A percentile compares a stretch with the other conserved stretches of the same genome.
Evolutionary conservation across 768 basidiomycete species (phyloP).

Genomic region (Melanogaster broomeanus): DNA sequence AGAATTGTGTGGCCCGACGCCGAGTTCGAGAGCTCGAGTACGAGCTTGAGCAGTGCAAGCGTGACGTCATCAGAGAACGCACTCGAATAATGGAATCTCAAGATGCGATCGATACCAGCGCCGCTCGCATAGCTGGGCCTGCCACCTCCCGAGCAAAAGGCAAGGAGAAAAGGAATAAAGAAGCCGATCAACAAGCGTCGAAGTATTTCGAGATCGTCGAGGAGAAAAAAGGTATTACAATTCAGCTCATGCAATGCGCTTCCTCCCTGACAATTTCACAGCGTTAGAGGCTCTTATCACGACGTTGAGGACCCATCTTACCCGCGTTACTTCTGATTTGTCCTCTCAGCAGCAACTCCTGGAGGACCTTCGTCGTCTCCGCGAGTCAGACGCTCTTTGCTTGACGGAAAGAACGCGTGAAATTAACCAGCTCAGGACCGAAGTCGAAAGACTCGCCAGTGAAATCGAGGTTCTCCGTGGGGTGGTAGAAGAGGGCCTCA

Average conservation of each 20-base stretch:
- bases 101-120: conserved; percentile 31
- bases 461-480: conserved; percentile 88
- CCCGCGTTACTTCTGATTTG: conserved; percentile 77
- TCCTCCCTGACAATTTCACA: conserved; percentile 33
- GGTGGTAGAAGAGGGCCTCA: conserved; percentile 85
- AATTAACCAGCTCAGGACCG: conserved; percentile 64
- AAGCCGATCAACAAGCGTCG: conserved; percentile 39
- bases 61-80: conserved; percentile 73
- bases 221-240: conserved; percentile 82
- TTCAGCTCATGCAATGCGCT: neutral
- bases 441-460: conserved; percentile 79
- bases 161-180: conserved; percentile 34
- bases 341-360: conserved; percentile 75
- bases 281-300: conserved; percentile 81
- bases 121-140: conserved; percentile 14
- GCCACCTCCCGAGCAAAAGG: conserved; percentile 26
- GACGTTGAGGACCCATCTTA: conserved; percentile 72
- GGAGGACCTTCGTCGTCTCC: conserved; percentile 59
- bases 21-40: conserved; percentile 86
- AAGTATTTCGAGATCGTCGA: conserved; percentile 79
- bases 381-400: conserved; percentile 61
- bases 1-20: conserved; percentile 79
- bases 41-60: conserved; percentile 82
- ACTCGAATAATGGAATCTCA: conserved; percentile 62
- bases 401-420: conserved; percentile 65